phyloP scores from a whole-genome alignment of 2,329 filamentous ascomycete genomes.

The Monascus ruber region DNA sequence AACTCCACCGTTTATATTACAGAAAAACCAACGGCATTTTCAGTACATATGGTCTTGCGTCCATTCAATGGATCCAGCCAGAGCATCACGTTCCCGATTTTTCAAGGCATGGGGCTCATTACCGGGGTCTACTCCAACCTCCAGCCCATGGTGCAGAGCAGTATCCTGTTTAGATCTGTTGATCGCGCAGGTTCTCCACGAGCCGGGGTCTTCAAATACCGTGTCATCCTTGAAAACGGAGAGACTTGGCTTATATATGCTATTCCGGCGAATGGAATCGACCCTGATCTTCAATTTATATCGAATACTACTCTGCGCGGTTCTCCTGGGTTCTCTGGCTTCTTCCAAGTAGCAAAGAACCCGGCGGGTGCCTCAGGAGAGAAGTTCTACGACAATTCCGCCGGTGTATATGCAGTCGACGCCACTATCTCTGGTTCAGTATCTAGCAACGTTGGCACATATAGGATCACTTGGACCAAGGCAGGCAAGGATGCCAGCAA shows the following conservation, averaged over 20 bases:
- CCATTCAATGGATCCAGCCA: constrained; percentile 42
- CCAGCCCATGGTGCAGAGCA: constrained; percentile 62
- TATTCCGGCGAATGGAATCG: constrained; percentile 45
- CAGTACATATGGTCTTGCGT: constrained; percentile 57
- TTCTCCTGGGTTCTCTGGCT: constrained; percentile 58
- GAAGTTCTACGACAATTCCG: constrained; percentile 59
- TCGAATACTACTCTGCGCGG: constrained; percentile 57
- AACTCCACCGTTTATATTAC: constrained; percentile 45
- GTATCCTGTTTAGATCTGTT: constrained; percentile 61
- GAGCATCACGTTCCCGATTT: constrained; percentile 63
- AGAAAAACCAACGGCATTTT: constrained; percentile 44
- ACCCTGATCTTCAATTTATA: constrained; percentile 56
- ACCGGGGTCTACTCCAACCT: constrained; percentile 64
- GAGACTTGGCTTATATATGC: constrained; percentile 73
- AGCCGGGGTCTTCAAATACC: constrained; percentile 63
- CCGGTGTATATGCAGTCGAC: constrained; percentile 60
- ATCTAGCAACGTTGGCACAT: constrained; percentile 50
- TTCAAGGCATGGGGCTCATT: constrained; percentile 83
- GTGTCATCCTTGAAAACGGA: constrained; percentile 58
- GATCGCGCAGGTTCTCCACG: constrained; percentile 43
- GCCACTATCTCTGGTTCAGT: constrained; percentile 53
- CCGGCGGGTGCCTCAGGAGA: constrained; percentile 49
- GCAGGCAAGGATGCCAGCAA: constrained; percentile 48
- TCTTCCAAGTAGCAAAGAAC: constrained; percentile 74
- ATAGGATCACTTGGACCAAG: constrained; percentile 63